Percentiles rank a stretch among this genome's conserved stretches.
phyloP scores from a whole-genome alignment of 495 filamentous ascomycete species.

The Evansstolkia leycettana region DNA sequence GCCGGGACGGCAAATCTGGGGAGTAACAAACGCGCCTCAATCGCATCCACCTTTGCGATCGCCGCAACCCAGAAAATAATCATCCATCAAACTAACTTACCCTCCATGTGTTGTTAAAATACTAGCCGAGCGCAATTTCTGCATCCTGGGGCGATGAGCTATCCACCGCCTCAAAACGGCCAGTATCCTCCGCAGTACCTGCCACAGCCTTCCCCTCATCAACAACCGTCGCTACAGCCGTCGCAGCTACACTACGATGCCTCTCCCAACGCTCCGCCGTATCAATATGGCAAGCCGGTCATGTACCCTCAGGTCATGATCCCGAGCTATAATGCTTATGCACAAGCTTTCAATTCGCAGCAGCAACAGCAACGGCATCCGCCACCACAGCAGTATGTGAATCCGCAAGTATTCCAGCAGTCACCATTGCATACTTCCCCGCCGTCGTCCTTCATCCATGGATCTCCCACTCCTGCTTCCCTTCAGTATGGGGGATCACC shows the following conservation, averaged over 20 bases:
- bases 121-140: slow-evolving; percentile 11
- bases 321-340: slow-evolving; percentile 20
- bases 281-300: slow-evolving; percentile 28
- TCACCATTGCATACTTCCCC: slow-evolving; percentile 20
- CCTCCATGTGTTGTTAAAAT: background rate
- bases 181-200: slow-evolving; percentile 32
- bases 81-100: too few species aligned
- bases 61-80: too few species aligned
- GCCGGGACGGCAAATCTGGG: background rate
- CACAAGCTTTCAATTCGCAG: slow-evolving; percentile 17
- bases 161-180: slow-evolving; percentile 32
- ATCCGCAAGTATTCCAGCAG: slow-evolving; percentile 29
- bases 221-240: slow-evolving; percentile 13
- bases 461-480: slow-evolving; percentile 1
- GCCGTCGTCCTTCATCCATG: slow-evolving; percentile 15
- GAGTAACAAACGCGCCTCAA: background rate
- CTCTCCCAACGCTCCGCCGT: slow-evolving; percentile 18
- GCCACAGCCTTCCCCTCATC: slow-evolving; percentile 19
- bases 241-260: slow-evolving; percentile 30
- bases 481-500: slow-evolving; percentile 19
- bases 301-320: slow-evolving; percentile 28
- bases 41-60: background rate
- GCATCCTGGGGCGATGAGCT: slow-evolving; percentile 35
- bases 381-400: slow-evolving; percentile 19
- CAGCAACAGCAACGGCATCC: slow-evolving; percentile 6